Percentiles rank a stretch among this genome's conserved stretches.
Conservation (phyloP, 2,329 filamentous ascomycete genomes). For the Diaporthe aspalathi region DNA sequence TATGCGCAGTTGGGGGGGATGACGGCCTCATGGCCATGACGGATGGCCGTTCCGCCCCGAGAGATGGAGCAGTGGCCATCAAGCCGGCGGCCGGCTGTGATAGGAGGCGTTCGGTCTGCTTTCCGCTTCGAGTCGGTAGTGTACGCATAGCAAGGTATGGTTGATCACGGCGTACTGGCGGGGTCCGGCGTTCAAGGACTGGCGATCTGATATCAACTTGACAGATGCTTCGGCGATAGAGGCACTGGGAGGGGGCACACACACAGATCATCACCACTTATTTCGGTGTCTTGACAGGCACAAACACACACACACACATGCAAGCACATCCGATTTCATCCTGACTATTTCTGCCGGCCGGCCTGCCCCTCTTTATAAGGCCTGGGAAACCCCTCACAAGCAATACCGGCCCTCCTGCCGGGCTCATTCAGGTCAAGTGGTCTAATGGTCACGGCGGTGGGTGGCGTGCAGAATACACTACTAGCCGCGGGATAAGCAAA, state of each 20-base stretch:
- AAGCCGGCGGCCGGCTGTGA: neutral
- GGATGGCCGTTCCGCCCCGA: neutral
- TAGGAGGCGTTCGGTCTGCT: conserved; percentile 15
- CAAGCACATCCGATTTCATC: neutral
- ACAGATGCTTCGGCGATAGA: conserved; percentile 16
- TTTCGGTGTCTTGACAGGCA: neutral
- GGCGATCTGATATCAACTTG: conserved; percentile 16
- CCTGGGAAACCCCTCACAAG: neutral
- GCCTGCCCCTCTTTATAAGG: neutral
- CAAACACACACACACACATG: neutral
- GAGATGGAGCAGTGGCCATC: neutral
- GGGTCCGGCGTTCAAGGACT: conserved; percentile 39
- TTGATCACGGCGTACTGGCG: conserved; percentile 32
- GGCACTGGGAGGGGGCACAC: neutral
- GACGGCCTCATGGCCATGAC: neutral
- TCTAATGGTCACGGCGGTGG: neutral
- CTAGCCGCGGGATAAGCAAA: neutral
- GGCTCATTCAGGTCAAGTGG: neutral
- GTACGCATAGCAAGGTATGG: conserved; percentile 36
- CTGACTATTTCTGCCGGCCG: neutral
- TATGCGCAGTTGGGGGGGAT: neutral
- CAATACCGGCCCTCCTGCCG: conserved; percentile 14
- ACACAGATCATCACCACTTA: conserved; percentile 18
- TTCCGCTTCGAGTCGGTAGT: conserved; percentile 4
- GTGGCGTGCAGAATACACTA: neutral